These are phyloP conservation scores for Pythium brachiatum DNA, from an alignment of 352 stramenopile genomes.

Conservation along the genomic window DNA sequence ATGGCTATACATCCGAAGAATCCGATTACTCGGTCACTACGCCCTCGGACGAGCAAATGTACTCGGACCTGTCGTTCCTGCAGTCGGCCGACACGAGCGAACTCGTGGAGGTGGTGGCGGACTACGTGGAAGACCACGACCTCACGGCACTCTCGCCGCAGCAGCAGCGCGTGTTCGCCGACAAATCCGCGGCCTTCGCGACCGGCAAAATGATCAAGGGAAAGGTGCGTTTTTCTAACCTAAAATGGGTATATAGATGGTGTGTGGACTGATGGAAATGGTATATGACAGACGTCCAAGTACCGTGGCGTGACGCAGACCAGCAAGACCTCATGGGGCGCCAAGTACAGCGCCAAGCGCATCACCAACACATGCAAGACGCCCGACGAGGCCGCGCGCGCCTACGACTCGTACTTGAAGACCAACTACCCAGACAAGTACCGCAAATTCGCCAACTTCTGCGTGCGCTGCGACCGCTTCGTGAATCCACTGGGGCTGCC, in stretches of 20 bases:
- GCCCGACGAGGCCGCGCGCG: conserved; percentile 75
- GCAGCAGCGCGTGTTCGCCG: conserved; percentile 49
- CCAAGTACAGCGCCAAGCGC: conserved; percentile 86
- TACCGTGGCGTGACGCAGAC: conserved; percentile 84
- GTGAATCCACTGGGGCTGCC: conserved; percentile 76
- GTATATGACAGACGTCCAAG: conserved; percentile 65
- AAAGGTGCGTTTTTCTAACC: conserved; percentile 41
- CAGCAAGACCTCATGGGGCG: conserved; percentile 86
- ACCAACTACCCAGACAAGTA: conserved; percentile 81
- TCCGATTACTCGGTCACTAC: conserved; percentile 75
- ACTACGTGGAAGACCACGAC: conserved; percentile 42
- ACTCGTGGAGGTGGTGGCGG: conserved; percentile 58
- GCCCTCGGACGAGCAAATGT: conserved; percentile 69
- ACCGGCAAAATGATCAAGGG: conserved; percentile 76
- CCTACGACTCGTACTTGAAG: conserved; percentile 85
- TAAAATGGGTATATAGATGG: neutral
- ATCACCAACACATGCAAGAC: conserved; percentile 89
- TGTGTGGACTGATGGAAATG: neutral
- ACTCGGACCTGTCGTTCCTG: conserved; percentile 73
- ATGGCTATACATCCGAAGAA: conserved; percentile 84
- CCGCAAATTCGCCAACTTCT: conserved; percentile 87
- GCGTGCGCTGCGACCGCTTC: conserved; percentile 72
- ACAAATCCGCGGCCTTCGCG: conserved; percentile 10
- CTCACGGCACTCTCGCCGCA: conserved; percentile 44
- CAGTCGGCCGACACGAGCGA: conserved; percentile 55